These are phyloP conservation scores for Cenchrus americanus DNA, from an alignment of 176 grass and related monocot genomes.

Conservation along the genomic window DNA sequence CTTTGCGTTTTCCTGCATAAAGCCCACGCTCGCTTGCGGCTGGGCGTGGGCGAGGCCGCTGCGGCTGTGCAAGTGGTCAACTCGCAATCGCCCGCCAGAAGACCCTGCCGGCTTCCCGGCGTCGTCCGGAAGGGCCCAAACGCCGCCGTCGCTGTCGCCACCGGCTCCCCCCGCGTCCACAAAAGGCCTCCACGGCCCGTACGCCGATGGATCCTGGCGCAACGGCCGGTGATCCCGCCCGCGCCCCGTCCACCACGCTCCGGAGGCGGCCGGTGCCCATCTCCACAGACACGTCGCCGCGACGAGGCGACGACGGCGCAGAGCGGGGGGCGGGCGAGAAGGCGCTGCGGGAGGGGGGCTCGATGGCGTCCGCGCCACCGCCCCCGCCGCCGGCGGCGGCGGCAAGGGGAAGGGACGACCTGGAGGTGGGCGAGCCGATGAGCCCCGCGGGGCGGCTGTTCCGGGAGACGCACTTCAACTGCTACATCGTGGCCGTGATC, in stretches of 20 bases:
- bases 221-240: constrained; percentile 1
- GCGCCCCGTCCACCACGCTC: constrained; percentile 5
- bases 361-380: background rate
- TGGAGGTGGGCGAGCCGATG: constrained; percentile 54
- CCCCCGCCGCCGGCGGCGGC: background rate
- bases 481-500: constrained; percentile 77
- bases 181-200: background rate
- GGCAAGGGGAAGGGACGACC: background rate
- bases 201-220: constrained; percentile 41
- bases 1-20: background rate
- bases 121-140: constrained; percentile 17
- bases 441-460: constrained; percentile 89
- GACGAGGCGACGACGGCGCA: background rate
- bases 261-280: constrained; percentile 32
- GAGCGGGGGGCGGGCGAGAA: constrained; percentile 10
- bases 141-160: constrained; percentile 35
- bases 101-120: background rate
- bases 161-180: background rate
- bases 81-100: background rate
- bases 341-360: background rate
- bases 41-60: background rate
- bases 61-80: background rate
- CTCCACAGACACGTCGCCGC: constrained; percentile 31
- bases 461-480: constrained; percentile 70
- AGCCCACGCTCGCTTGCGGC: background rate